A percentile compares a stretch with the other conserved stretches of the same genome.
Evolutionary conservation across 202 grass and related monocot species (phyloP).

Genomic region (Schoenoplectus tabernaemontani): DNA sequence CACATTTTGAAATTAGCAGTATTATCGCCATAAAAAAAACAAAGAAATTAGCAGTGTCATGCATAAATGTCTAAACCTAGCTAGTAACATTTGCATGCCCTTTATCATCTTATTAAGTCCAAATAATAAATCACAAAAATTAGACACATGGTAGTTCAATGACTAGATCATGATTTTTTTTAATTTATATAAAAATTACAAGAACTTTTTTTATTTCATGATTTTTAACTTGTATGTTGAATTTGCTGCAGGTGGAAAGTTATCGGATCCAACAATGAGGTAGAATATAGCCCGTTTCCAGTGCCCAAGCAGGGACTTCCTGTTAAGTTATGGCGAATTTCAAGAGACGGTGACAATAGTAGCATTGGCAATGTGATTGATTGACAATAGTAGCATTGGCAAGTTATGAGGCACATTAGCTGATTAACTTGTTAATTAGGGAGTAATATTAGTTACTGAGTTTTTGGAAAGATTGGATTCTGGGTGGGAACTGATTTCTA

Average conservation of each 20-base stretch:
- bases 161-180: background rate
- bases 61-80: too few relatives aligned
- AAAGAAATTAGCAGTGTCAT: too few relatives aligned
- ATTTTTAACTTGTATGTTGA: background rate
- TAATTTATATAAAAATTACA: background rate
- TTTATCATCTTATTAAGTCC: too few relatives aligned
- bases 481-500: background rate
- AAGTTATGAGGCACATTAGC: background rate
- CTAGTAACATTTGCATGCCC: too few relatives aligned
- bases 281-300: slow-evolving; percentile 71
- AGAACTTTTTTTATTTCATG: background rate
- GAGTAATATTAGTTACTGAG: background rate
- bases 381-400: background rate
- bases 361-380: background rate
- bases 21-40: too few relatives aligned
- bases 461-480: background rate
- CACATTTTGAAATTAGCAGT: background rate
- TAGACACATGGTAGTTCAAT: too few relatives aligned
- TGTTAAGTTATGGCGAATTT: slow-evolving; percentile 34
- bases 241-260: slow-evolving; percentile 47
- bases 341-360: background rate
- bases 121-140: too few relatives aligned
- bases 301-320: slow-evolving; percentile 49
- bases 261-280: slow-evolving; percentile 26
- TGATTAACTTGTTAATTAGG: background rate